Percentiles rank a stretch among this genome's conserved stretches.
Conservation (phyloP, 148 eudicot genomes). For the Suaeda aralocaspica region DNA sequence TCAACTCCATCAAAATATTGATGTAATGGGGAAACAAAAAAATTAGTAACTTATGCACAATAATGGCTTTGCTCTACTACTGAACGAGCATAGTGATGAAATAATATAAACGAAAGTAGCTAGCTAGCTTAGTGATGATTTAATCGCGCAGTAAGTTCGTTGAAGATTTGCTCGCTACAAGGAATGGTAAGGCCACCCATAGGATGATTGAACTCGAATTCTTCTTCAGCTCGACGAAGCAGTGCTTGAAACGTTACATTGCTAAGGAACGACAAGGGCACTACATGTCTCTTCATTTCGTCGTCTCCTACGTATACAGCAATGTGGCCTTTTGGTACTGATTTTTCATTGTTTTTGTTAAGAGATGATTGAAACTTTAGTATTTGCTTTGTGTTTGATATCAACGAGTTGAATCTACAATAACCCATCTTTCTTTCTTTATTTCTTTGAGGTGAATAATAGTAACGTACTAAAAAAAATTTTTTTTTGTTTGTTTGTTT, state of each 20-base stretch:
- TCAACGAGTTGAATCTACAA: slow-evolving; percentile 27
- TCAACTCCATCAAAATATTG: no score
- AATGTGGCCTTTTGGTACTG: slow-evolving; percentile 45
- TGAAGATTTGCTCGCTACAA: slow-evolving; percentile 35
- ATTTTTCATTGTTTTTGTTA: slow-evolving; percentile 20
- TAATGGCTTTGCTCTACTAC: no score
- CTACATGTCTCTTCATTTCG: slow-evolving; percentile 34
- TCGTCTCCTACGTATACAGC: slow-evolving; percentile 48
- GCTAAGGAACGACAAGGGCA: slow-evolving; percentile 45
- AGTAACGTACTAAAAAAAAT: no score
- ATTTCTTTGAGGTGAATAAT: no score
- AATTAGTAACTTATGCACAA: no score
- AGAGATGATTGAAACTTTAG: slow-evolving; percentile 27
- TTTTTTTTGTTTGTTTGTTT: no score
- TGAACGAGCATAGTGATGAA: no score
- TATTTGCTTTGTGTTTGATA: slow-evolving; percentile 33
- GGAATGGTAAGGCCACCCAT: slow-evolving; percentile 59
- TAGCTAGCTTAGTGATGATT: neutral
- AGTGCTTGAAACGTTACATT: slow-evolving; percentile 43
- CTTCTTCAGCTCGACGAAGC: slow-evolving; percentile 37
- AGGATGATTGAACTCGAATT: slow-evolving; percentile 48
- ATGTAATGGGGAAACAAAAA: no score
- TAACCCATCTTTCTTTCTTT: slow-evolving; percentile 31
- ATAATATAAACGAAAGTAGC: no score
- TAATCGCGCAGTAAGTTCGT: slow-evolving; percentile 14